Base-by-base conservation (phyloP, 176 grass and related monocot species). In the Paspalum notatum region DNA sequence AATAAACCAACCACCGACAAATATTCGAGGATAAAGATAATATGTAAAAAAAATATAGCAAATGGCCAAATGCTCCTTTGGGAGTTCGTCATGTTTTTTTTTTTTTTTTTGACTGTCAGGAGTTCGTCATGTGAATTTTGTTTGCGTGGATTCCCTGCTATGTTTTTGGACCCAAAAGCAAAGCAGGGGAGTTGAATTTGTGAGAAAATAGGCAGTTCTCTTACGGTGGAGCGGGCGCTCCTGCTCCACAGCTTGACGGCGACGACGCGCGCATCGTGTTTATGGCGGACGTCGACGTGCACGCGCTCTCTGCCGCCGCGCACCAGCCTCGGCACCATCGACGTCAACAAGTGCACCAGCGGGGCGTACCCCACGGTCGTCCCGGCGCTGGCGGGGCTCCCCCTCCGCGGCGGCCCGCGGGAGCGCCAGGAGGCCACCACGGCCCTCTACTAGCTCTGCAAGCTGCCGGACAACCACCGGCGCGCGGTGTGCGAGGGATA, bases 341-440 rank as follows among this genome's bases (percentile, higher is more conserved):
- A 92, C 45, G 95, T 98, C 64, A 98, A 98, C 81, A 98, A 98
- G 90, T 94, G 86, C 81, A 91, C 90, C 37, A 93, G 94, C 65
- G 95, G 95, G 47, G 88, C 95, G 5, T 90, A 98, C 81, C 83
- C 88, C 0, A 59, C 81, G 0, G 90, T 85, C 46, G 84, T 98
- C 75, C 83, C 90, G 43, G 78, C 77, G 49, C 86, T 98, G 21
- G 80, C 72, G 6, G 54, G 63, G 55, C 80, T 98, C 38, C 87
- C 95, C 78, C 80, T 55, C 46, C 75, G 58, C 18, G 75, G 92
- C 25, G 74, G 90, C 68, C 71, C 48, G 42, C 88, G 88, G 77
- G 88, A 92, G 85, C 88, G 88, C 20, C 90, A 90, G 6, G 92
- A 97, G 87, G 91, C 92, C 0, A 83, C 95, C 17, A 97, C 95